phyloP scores from a whole-genome alignment of 1,139 yeast genomes.

The Geotrichum fermentans region DNA sequence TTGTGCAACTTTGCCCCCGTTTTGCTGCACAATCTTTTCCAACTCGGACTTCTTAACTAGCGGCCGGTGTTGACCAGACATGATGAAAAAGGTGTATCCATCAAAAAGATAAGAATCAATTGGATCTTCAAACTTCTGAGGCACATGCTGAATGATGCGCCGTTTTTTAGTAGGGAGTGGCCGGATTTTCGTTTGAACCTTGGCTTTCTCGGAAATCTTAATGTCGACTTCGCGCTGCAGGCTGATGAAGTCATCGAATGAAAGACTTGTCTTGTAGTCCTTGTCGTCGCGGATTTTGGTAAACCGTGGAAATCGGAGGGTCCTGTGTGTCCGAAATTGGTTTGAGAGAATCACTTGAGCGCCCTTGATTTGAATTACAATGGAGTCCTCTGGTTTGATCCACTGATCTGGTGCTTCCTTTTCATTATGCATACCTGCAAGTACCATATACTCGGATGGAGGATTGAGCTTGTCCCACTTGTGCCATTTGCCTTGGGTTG shows the following conservation, averaged over 20 bases:
- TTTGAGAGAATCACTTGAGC: conserved; percentile 56
- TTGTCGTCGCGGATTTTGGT: conserved; percentile 67
- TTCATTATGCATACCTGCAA: conserved; percentile 43
- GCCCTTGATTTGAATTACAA: conserved; percentile 83
- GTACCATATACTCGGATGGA: conserved; percentile 45
- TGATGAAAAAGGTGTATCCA: conserved; percentile 27
- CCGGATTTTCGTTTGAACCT: conserved; percentile 10
- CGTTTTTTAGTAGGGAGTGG: conserved; percentile 16
- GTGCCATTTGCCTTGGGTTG: conserved; percentile 61
- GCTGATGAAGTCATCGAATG: conserved; percentile 46
- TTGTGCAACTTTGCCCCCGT: conserved; percentile 34
- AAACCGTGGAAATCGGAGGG: conserved; percentile 75
- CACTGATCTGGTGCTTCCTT: conserved; percentile 61
- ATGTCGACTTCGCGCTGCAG: conserved; percentile 24
- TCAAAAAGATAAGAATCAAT: conserved; percentile 24
- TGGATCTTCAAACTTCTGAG: conserved; percentile 19
- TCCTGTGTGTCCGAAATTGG: conserved; percentile 60
- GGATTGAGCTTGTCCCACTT: conserved; percentile 36
- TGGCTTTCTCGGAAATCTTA: conserved; percentile 5
- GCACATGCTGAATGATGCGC: conserved; percentile 8
- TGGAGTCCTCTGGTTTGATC: conserved; percentile 72
- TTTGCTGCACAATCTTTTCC: conserved; percentile 26
- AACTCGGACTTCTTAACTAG: conserved; percentile 26
- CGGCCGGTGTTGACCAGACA: conserved; percentile 31
- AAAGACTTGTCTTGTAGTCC: conserved; percentile 50